A percentile compares a stretch with the other conserved stretches of the same genome.
These are phyloP conservation scores for Penicillium soppii DNA, from an alignment of 495 filamentous ascomycete genomes.

Conservation along the genomic window DNA sequence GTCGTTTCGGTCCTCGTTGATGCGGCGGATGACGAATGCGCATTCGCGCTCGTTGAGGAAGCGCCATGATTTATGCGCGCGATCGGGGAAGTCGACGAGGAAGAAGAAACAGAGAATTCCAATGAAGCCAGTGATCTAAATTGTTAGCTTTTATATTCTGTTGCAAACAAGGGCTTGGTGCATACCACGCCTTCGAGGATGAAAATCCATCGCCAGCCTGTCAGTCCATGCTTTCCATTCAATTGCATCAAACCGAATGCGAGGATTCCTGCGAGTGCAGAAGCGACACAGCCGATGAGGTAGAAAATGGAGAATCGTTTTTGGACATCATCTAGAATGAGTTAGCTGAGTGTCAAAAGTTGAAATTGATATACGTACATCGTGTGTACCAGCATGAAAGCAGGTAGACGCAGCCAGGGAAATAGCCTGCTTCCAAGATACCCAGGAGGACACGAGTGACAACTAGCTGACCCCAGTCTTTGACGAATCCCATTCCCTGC, in stretches of 20 bases:
- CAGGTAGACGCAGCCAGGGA: slow-evolving; percentile 62
- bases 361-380: slow-evolving; percentile 27
- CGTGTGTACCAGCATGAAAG: slow-evolving; percentile 64
- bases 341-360: too few relatives aligned
- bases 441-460: slow-evolving; percentile 59
- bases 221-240: slow-evolving; percentile 43
- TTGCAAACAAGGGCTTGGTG: neutral
- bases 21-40: slow-evolving; percentile 56
- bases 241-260: slow-evolving; percentile 65
- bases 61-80: slow-evolving; percentile 48
- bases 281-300: slow-evolving; percentile 60
- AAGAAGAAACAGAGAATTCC: slow-evolving; percentile 47
- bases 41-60: slow-evolving; percentile 52
- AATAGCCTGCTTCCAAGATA: slow-evolving; percentile 63
- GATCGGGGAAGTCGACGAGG: slow-evolving; percentile 61
- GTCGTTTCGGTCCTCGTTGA: slow-evolving; percentile 59
- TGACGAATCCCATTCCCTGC: slow-evolving; percentile 58
- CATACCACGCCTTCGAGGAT: slow-evolving; percentile 57
- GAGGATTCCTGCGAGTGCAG: slow-evolving; percentile 61
- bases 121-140: slow-evolving; percentile 41
- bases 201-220: slow-evolving; percentile 67
- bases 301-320: slow-evolving; percentile 66
- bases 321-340: slow-evolving; percentile 63
- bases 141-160: slow-evolving; percentile 6
- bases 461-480: slow-evolving; percentile 49